Percentiles rank a stretch among this genome's conserved stretches.
These are phyloP conservation scores for Arthrinium puccinioides DNA, from an alignment of 2,329 filamentous ascomycete species.

Conservation along the genomic window DNA sequence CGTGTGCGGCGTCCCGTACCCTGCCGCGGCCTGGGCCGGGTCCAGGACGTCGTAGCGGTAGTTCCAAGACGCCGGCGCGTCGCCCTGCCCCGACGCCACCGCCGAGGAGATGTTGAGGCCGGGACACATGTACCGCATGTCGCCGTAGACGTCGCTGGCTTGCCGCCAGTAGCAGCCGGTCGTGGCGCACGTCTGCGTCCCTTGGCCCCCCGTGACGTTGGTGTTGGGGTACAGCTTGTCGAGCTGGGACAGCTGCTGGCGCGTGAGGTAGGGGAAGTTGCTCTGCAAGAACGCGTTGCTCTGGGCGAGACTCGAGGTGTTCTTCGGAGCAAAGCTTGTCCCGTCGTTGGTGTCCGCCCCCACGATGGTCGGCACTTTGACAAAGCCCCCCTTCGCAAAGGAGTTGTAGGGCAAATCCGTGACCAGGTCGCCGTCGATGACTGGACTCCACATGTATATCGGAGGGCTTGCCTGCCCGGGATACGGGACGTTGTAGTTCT, in stretches of 20 bases:
- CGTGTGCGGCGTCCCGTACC: conserved; percentile 60
- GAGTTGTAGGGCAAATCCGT: conserved; percentile 40
- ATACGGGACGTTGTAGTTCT: conserved; percentile 33
- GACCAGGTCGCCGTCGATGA: conserved; percentile 47
- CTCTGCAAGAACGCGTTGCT: conserved; percentile 48
- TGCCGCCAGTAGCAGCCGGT: conserved; percentile 52
- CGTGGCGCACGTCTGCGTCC: conserved; percentile 39
- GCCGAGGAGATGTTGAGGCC: conserved; percentile 45
- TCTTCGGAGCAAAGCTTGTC: conserved; percentile 49
- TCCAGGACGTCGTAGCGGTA: conserved; percentile 67
- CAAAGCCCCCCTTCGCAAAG: conserved; percentile 40
- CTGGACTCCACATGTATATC: conserved; percentile 46
- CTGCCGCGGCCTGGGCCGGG: conserved; percentile 38
- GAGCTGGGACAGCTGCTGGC: conserved; percentile 41
- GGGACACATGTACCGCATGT: conserved; percentile 59
- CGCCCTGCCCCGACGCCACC: conserved; percentile 17
- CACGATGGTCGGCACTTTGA: conserved; percentile 46
- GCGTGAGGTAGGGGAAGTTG: conserved; percentile 50
- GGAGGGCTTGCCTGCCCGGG: conserved; percentile 28
- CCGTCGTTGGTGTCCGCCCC: conserved; percentile 59
- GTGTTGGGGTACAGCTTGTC: conserved; percentile 48
- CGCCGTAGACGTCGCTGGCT: conserved; percentile 51
- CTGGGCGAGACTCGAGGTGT: conserved; percentile 35
- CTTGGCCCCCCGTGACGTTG: conserved; percentile 28
- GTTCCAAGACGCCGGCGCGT: conserved; percentile 46